These are phyloP conservation scores for Raffaelea deltoideospora DNA, from an alignment of 2,329 filamentous ascomycete species.

Conservation along the genomic window DNA sequence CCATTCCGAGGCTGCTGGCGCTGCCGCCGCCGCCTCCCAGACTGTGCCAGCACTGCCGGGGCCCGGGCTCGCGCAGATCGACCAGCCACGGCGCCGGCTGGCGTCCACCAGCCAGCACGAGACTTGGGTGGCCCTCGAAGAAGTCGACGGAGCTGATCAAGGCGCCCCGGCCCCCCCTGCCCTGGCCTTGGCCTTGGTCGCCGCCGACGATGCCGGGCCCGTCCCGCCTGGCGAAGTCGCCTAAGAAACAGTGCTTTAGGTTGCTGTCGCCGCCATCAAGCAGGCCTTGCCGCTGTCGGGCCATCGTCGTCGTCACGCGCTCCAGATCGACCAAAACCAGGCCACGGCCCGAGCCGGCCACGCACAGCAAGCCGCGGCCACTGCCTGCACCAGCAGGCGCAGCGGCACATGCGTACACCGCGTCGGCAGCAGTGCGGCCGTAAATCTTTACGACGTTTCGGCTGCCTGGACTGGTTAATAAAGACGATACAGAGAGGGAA, in stretches of 20 bases:
- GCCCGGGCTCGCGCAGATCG: conserved; percentile 25
- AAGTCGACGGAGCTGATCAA: conserved; percentile 7
- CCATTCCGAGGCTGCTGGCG: not conserved
- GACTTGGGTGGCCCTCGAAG: conserved; percentile 17
- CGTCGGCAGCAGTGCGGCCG: conserved; percentile 3
- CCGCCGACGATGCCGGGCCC: conserved; percentile 2
- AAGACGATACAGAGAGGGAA: no score
- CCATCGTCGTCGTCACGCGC: not conserved
- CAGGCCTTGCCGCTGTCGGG: conserved; percentile 3
- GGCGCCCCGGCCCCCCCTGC: no score
- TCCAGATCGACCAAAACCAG: conserved; percentile 16
- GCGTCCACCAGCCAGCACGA: conserved; percentile 34
- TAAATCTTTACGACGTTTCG: conserved; percentile 1
- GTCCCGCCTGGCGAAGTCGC: no score
- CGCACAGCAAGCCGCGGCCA: conserved; percentile 23
- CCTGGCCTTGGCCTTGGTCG: not conserved
- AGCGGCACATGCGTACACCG: conserved; percentile 24
- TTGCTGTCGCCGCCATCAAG: conserved; percentile 12
- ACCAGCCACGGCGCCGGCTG: conserved; percentile 27
- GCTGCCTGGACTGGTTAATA: no score
- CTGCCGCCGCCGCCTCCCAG: not conserved
- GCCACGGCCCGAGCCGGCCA: conserved; percentile 34
- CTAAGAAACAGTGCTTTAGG: no score
- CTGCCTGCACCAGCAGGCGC: conserved; percentile 24
- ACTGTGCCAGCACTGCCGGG: conserved; percentile 1